Evolutionary conservation across 257 asterid species (phyloP).

Genomic region (Solanum medicagineum): DNA sequence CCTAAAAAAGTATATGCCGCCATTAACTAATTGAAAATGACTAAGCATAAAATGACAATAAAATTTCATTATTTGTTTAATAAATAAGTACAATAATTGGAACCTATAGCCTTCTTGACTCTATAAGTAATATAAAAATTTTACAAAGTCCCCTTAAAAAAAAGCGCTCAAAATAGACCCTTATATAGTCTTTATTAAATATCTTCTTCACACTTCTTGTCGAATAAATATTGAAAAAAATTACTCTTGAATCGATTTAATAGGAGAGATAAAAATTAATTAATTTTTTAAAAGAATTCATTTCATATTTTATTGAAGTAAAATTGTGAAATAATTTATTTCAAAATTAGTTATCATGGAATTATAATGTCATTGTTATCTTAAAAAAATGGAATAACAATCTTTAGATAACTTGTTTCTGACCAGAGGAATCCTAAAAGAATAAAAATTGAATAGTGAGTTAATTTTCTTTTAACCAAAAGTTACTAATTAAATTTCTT

Average conservation of each 20-base stretch:
- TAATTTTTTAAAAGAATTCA: too few relatives aligned
- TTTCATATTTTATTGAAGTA: too few relatives aligned
- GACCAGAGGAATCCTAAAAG: too few relatives aligned
- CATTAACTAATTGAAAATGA: background rate
- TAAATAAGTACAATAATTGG: conserved; percentile 35
- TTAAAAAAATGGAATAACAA: too few relatives aligned
- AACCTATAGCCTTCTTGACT: conserved; percentile 1
- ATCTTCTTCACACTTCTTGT: background rate
- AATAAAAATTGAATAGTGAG: background rate
- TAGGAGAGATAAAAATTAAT: too few relatives aligned
- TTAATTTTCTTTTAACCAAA: background rate
- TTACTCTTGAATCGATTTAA: background rate
- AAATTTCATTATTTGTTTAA: conserved; percentile 4
- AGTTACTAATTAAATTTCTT: background rate
- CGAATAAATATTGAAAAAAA: background rate
- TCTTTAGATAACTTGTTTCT: too few relatives aligned
- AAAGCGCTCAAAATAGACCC: conserved; percentile 12
- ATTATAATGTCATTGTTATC: too few relatives aligned
- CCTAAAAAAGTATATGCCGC: background rate
- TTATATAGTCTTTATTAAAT: conserved; percentile 7
- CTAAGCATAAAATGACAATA: background rate
- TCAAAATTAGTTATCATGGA: too few relatives aligned
- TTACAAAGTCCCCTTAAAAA: conserved; percentile 14
- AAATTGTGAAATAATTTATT: too few relatives aligned
- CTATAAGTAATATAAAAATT: background rate